Conservation (phyloP, 441 rosid genomes). For the Aquilaria agallochum region DNA sequence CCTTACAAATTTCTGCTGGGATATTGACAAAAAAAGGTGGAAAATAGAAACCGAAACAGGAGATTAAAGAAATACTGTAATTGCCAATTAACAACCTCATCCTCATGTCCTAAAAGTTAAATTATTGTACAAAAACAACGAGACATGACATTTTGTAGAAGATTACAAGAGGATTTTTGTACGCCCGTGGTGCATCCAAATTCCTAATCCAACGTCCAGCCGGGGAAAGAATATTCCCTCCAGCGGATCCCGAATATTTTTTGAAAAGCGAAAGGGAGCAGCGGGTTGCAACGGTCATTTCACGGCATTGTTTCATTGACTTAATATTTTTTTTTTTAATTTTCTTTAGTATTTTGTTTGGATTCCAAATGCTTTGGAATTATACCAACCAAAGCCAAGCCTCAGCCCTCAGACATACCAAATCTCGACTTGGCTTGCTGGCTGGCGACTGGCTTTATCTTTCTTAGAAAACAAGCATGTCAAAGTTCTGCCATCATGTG, state of each 20-base stretch:
- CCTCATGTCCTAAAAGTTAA: not conserved
- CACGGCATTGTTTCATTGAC: not conserved
- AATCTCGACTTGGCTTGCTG: slow-evolving; percentile 1
- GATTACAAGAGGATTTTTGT: too few species aligned
- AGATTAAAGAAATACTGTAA: not conserved
- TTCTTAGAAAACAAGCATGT: too few species aligned
- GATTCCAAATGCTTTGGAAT: slow-evolving; percentile 26
- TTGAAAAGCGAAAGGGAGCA: not conserved
- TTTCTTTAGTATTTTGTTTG: not conserved
- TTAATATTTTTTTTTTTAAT: not conserved
- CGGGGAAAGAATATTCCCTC: not conserved
- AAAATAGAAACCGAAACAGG: not conserved
- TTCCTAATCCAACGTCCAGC: not conserved
- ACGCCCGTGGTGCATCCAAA: too few species aligned
- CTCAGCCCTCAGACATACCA: not conserved
- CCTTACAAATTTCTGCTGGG: not conserved
- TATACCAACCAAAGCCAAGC: slow-evolving; percentile 14
- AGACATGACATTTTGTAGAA: not conserved
- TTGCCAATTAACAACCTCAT: slow-evolving; percentile 8
- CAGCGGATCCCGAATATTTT: too few species aligned
- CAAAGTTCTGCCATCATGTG: too few species aligned
- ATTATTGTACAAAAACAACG: not conserved
- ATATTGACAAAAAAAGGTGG: not conserved
- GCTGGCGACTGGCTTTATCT: not conserved
- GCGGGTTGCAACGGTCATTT: not conserved